A percentile compares a stretch with the other conserved stretches of the same genome.
These are phyloP conservation scores for Balamuthia mandrillaris DNA, from an alignment of 208 protist genomes.

Conservation along the genomic window DNA sequence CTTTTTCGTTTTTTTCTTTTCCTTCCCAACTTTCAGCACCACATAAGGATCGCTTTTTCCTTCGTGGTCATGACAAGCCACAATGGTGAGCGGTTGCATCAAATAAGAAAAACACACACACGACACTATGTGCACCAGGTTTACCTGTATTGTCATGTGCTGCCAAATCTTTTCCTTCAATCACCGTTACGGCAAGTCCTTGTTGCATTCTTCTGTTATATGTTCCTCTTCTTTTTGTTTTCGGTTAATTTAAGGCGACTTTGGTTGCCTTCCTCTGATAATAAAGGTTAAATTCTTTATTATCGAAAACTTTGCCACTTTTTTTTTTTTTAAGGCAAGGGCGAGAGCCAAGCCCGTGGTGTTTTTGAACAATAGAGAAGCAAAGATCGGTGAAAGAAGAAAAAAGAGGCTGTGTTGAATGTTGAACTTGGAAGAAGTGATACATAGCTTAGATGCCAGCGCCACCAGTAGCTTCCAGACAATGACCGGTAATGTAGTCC, in stretches of 20 bases:
- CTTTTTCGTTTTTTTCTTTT: no score
- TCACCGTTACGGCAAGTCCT: not conserved
- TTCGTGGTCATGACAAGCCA: no score
- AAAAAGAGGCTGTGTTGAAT: not conserved
- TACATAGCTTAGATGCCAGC: constrained; percentile 52
- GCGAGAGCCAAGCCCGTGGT: no score
- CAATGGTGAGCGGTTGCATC: no score
- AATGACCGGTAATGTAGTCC: constrained; percentile 62
- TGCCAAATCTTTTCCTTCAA: not conserved
- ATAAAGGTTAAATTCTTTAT: not conserved
- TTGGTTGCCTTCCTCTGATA: not conserved
- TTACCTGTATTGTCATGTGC: not conserved
- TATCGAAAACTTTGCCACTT: not conserved
- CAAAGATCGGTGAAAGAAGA: not conserved
- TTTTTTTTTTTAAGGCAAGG: not conserved
- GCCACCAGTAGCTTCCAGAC: constrained; percentile 63
- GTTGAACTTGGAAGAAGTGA: not conserved
- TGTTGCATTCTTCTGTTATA: no score
- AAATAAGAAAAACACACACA: no score
- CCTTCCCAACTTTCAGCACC: no score
- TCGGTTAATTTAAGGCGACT: not conserved
- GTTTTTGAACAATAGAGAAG: not conserved
- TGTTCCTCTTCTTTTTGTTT: no score
- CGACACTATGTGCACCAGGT: not conserved
- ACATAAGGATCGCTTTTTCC: no score